Conservation (phyloP, 2,329 filamentous ascomycete species). For the Coleophoma cylindrospora region DNA sequence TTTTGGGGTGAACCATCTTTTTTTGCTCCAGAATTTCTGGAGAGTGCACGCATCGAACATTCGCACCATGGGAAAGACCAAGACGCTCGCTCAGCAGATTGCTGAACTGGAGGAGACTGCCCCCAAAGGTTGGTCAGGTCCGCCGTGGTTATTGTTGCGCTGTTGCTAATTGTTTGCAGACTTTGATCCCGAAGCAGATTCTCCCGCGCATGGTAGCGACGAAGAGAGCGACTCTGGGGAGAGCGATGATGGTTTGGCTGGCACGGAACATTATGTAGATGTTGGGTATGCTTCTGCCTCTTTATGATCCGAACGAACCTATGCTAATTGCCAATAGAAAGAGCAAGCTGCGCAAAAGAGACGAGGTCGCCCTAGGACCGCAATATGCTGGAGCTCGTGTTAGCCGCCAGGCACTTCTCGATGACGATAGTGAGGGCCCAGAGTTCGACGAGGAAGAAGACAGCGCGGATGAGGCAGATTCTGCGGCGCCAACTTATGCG, state of each 20-base stretch:
- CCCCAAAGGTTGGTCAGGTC: conserved; percentile 44
- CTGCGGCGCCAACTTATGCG: conserved; percentile 23
- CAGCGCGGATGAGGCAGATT: background rate
- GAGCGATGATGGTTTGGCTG: conserved; percentile 49
- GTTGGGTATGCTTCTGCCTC: conserved; percentile 52
- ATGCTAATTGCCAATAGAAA: conserved; percentile 45
- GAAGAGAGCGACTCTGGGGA: conserved; percentile 40
- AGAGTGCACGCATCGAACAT: conserved; percentile 9
- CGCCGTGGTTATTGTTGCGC: background rate
- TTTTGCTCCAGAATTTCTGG: conserved; percentile 17
- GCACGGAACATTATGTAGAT: conserved; percentile 80
- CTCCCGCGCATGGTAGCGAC: conserved; percentile 16
- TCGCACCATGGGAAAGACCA: conserved; percentile 42
- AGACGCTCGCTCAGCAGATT: conserved; percentile 51
- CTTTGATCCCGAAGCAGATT: conserved; percentile 32
- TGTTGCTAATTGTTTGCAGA: conserved; percentile 21
- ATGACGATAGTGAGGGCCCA: conserved; percentile 47
- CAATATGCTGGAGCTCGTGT: conserved; percentile 76
- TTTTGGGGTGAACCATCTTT: background rate
- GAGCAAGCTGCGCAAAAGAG: conserved; percentile 75
- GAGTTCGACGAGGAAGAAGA: conserved; percentile 49
- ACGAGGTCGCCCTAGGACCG: conserved; percentile 64
- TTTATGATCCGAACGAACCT: background rate
- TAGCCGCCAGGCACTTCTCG: conserved; percentile 61
- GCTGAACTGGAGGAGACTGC: conserved; percentile 55